These are phyloP conservation scores for Termitomyces heimii DNA, from an alignment of 768 basidiomycete species.

Conservation along the genomic window DNA sequence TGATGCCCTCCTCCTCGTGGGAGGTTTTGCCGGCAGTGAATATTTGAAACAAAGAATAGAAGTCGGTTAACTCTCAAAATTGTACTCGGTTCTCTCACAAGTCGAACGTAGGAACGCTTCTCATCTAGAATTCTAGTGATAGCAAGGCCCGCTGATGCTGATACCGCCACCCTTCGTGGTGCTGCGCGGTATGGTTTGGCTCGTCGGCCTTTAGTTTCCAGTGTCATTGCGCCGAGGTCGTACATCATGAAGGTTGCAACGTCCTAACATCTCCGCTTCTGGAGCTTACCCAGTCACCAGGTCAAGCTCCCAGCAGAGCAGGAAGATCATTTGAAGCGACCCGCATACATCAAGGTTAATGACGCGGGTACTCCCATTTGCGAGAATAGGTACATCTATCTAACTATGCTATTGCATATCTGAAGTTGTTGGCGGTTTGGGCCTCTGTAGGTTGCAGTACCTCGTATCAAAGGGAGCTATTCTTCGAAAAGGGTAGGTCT, in stretches of 20 bases:
- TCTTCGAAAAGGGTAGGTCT: slow-evolving; percentile 71
- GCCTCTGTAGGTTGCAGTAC: slow-evolving; percentile 65
- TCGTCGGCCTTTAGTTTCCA: slow-evolving; percentile 69
- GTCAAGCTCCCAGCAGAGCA: slow-evolving; percentile 86
- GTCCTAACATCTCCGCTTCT: not conserved
- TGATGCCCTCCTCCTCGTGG: slow-evolving; percentile 83
- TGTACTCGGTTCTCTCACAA: slow-evolving; percentile 7
- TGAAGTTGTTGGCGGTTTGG: slow-evolving; percentile 12
- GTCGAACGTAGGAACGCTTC: slow-evolving; percentile 51
- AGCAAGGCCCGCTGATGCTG: slow-evolving; percentile 79
- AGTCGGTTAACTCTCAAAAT: slow-evolving; percentile 32
- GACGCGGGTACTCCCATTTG: slow-evolving; percentile 74
- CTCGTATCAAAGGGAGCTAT: slow-evolving; percentile 85
- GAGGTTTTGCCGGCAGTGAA: slow-evolving; percentile 84
- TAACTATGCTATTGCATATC: slow-evolving; percentile 11
- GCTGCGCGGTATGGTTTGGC: slow-evolving; percentile 87
- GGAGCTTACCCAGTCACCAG: slow-evolving; percentile 24
- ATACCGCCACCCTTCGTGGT: slow-evolving; percentile 83
- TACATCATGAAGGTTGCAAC: slow-evolving; percentile 77
- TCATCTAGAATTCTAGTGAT: slow-evolving; percentile 63
- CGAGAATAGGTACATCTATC: slow-evolving; percentile 65
- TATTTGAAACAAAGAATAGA: slow-evolving; percentile 79
- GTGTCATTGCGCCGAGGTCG: slow-evolving; percentile 73
- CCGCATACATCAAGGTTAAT: slow-evolving; percentile 77
- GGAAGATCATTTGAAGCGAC: slow-evolving; percentile 81